Conservation (phyloP, 129 eudicot species). For the Ambrosia trifida region DNA sequence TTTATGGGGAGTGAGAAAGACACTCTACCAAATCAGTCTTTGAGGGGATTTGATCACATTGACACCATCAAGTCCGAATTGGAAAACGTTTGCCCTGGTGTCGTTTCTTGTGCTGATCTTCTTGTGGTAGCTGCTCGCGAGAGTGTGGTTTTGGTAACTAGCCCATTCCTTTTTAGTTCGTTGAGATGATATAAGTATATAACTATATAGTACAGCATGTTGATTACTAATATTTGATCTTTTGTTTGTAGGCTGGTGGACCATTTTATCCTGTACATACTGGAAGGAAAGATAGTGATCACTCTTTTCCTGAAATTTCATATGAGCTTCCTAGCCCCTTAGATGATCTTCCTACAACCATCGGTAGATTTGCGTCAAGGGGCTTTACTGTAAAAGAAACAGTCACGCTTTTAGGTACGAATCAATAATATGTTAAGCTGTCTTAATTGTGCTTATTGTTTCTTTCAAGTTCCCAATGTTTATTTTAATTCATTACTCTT, state of each 20-base stretch:
- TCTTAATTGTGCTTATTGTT: background rate
- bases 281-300: constrained; percentile 61
- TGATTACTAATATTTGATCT: constrained; percentile 5
- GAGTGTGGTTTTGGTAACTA: constrained; percentile 56
- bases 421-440: background rate
- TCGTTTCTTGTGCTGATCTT: constrained; percentile 79
- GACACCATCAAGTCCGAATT: constrained; percentile 55
- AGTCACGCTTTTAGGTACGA: constrained; percentile 41
- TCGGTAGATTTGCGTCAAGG: constrained; percentile 45
- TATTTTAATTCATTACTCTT: too few relatives aligned
- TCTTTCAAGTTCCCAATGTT: background rate
- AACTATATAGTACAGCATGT: too few relatives aligned
- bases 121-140: constrained; percentile 77
- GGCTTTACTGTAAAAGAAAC: constrained; percentile 74
- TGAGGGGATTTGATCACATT: constrained; percentile 59
- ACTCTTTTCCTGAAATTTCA: constrained; percentile 47
- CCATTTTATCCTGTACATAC: constrained; percentile 78
- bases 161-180: background rate
- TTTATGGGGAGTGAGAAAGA: constrained; percentile 64
- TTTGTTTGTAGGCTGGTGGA: constrained; percentile 64
- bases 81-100: constrained; percentile 67
- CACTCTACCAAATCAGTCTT: constrained; percentile 53
- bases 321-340: constrained; percentile 63
- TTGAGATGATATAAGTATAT: too few relatives aligned
- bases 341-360: constrained; percentile 45